phyloP scores from a whole-genome alignment of 495 filamentous ascomycete species.

The Lentithecium fluviatile region DNA sequence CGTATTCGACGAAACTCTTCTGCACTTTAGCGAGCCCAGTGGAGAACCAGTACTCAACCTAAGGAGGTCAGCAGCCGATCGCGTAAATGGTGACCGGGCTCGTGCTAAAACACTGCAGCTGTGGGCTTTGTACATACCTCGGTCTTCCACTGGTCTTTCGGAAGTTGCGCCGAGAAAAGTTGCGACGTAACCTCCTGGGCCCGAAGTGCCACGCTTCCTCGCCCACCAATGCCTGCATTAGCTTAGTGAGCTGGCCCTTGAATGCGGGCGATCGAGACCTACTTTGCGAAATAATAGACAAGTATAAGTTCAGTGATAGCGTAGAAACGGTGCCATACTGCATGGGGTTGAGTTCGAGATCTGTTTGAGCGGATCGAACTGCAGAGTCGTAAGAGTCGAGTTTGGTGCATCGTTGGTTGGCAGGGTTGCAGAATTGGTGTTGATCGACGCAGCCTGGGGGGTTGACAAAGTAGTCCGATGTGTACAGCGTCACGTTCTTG shows the following conservation, averaged over 20 bases:
- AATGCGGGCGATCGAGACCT: not conserved
- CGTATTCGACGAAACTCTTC: constrained; percentile 4
- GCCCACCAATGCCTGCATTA: not conserved
- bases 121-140: not conserved
- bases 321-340: not conserved
- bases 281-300: not conserved
- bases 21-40: constrained; percentile 9
- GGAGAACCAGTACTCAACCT: constrained; percentile 4
- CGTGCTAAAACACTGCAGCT: too few species aligned
- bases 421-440: constrained; percentile 11
- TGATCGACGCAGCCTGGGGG: constrained; percentile 4
- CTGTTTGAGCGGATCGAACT: not conserved
- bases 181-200: not conserved
- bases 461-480: constrained; percentile 6
- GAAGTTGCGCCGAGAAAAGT: not conserved
- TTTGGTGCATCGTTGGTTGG: not conserved
- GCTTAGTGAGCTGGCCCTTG: not conserved
- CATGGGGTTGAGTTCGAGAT: not conserved
- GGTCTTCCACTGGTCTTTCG: not conserved
- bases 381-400: not conserved
- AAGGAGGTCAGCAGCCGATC: not conserved
- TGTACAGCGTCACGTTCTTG: not conserved
- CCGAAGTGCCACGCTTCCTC: constrained; percentile 1
- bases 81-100: too few species aligned
- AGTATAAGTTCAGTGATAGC: not conserved